Evolutionary conservation across 129 eudicot species (phyloP).

Genomic region (Tagetes patula): DNA sequence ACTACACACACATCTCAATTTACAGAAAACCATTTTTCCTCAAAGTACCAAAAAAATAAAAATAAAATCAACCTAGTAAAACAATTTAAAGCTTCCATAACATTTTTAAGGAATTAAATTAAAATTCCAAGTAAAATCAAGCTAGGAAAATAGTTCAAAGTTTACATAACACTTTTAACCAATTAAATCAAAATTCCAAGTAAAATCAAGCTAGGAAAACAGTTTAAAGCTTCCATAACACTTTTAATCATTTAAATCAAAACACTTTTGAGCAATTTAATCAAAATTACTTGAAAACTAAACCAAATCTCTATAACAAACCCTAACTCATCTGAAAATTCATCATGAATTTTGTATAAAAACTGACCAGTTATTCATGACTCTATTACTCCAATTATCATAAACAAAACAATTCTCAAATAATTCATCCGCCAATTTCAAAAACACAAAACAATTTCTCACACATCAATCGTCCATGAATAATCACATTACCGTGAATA

Average conservation of each 20-base stretch:
- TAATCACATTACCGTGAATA: conserved; percentile 28
- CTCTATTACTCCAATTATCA: background rate
- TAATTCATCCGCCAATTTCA: conserved; percentile 6
- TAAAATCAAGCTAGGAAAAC: background rate
- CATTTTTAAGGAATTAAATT: background rate
- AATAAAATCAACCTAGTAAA: background rate
- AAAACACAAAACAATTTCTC: background rate
- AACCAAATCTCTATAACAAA: background rate
- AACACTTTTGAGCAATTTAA: background rate
- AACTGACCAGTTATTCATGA: background rate
- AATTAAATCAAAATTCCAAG: background rate
- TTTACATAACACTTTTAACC: background rate
- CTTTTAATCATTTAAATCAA: background rate
- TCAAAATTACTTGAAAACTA: background rate
- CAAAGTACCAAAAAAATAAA: background rate
- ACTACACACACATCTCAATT: background rate
- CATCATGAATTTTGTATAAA: background rate
- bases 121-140: background rate
- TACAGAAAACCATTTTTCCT: background rate
- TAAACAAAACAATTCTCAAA: conserved; percentile 18
- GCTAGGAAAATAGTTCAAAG: too few relatives aligned
- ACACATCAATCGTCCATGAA: background rate
- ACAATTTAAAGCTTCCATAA: conserved; percentile 1
- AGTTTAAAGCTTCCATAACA: conserved; percentile 9
- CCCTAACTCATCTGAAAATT: conserved; percentile 1